These are phyloP conservation scores for Microbotryum saponariae DNA, from an alignment of 1,284 basidiomycete genomes.

Conservation along the genomic window DNA sequence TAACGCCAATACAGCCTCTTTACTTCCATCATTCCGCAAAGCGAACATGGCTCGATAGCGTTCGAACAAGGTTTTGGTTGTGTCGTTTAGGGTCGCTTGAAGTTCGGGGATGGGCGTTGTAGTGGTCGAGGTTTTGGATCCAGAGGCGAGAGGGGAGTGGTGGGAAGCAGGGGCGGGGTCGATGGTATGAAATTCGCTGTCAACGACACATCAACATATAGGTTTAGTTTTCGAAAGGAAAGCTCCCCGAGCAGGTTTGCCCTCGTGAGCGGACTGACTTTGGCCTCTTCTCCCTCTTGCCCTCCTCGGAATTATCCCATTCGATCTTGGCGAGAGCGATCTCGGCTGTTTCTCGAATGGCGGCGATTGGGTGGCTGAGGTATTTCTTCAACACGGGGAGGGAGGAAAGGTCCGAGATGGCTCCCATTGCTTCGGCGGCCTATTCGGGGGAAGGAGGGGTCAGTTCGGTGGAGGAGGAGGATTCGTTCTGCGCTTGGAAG, in stretches of 20 bases:
- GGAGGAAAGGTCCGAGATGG: constrained; percentile 65
- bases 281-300: constrained; percentile 33
- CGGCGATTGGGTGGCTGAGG: constrained; percentile 54
- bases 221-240: too few species aligned
- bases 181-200: constrained; percentile 69
- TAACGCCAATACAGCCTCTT: constrained; percentile 75
- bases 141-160: constrained; percentile 40
- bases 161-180: constrained; percentile 74
- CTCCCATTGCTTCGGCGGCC: constrained; percentile 97
- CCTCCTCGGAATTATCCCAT: constrained; percentile 65
- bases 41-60: constrained; percentile 99
- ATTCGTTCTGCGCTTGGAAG: neutral
- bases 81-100: constrained; percentile 60
- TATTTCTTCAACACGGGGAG: constrained; percentile 67
- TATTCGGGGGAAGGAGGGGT: constrained; percentile 37
- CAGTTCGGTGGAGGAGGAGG: neutral
- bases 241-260: too few species aligned
- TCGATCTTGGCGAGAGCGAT: constrained; percentile 92
- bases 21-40: constrained; percentile 71
- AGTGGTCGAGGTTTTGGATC: constrained; percentile 32
- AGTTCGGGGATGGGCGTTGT: constrained; percentile 47
- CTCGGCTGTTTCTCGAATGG: constrained; percentile 94
- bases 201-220: constrained; percentile 3
- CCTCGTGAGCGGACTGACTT: constrained; percentile 25
- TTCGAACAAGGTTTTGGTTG: constrained; percentile 69